These are phyloP conservation scores for Dactylellina parvicollis DNA, from an alignment of 2,329 filamentous ascomycete genomes.

Conservation along the genomic window DNA sequence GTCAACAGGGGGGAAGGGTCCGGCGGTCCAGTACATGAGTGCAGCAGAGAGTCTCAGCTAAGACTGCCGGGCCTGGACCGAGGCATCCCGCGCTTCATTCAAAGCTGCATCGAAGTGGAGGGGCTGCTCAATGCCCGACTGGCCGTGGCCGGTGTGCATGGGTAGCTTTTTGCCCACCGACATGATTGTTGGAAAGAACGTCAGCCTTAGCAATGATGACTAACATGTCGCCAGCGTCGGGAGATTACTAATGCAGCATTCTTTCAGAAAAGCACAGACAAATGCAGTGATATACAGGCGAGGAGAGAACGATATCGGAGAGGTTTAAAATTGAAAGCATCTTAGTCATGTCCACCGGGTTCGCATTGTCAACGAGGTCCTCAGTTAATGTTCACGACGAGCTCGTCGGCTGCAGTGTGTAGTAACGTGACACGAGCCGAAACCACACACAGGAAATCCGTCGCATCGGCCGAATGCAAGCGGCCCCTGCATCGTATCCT, in stretches of 20 bases:
- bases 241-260: slow-evolving; percentile 14
- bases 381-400: too few relatives aligned
- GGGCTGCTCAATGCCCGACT: too few relatives aligned
- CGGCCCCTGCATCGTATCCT: neutral
- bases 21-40: too few relatives aligned
- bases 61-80: slow-evolving; percentile 38
- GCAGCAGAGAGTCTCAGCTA: neutral
- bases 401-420: neutral
- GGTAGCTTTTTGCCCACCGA: too few relatives aligned
- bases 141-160: neutral
- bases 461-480: neutral
- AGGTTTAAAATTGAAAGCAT: too few relatives aligned
- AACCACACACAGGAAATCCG: neutral
- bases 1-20: slow-evolving; percentile 4
- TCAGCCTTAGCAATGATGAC: slow-evolving; percentile 26
- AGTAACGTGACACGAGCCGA: neutral
- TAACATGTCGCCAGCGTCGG: slow-evolving; percentile 4
- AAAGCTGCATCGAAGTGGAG: too few relatives aligned
- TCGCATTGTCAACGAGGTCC: too few relatives aligned
- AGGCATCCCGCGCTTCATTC: too few relatives aligned
- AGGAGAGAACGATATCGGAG: too few relatives aligned
- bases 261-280: neutral
- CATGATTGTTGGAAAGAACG: too few relatives aligned
- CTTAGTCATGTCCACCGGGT: too few relatives aligned
- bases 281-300: too few relatives aligned